phyloP scores from a whole-genome alignment of 2,329 filamentous ascomycete genomes.

The Trichoderma atroviride region DNA sequence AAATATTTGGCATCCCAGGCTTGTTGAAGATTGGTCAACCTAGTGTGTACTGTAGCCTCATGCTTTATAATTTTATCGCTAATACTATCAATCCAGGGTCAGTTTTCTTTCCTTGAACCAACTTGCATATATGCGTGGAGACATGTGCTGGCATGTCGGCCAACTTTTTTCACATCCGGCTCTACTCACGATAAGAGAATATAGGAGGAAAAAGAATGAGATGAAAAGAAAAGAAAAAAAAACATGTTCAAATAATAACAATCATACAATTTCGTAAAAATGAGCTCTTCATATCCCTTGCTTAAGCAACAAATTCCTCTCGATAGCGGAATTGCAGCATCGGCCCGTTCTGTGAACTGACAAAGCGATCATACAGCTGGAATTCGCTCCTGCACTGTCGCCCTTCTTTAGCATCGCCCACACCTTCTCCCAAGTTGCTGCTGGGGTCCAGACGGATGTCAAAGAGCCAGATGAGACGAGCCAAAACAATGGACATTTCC shows the following conservation, averaged over 20 bases:
- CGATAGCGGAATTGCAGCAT: constrained; percentile 26
- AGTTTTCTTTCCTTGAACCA: not conserved
- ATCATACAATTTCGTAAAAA: not conserved
- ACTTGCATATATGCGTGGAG: not conserved
- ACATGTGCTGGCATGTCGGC: not conserved
- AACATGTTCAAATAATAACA: not conserved
- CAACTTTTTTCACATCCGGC: not conserved
- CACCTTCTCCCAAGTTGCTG: constrained; percentile 22
- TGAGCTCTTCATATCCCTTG: not conserved
- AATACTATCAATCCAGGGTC: not conserved
- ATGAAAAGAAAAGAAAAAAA: not conserved
- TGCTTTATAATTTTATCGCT: not conserved
- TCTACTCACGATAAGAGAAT: not conserved
- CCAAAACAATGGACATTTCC: constrained; percentile 27
- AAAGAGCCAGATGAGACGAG: constrained; percentile 27
- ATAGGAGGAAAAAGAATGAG: not conserved
- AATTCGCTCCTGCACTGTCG: constrained; percentile 23
- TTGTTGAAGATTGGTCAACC: not conserved
- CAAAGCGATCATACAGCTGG: constrained; percentile 24
- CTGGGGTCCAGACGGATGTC: constrained; percentile 25
- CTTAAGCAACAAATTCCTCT: constrained; percentile 20
- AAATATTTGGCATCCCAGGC: not conserved
- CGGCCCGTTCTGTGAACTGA: constrained; percentile 28
- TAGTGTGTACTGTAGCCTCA: not conserved
- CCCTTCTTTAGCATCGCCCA: constrained; percentile 9